These are phyloP conservation scores for Vitis cinerea DNA, from an alignment of 164 flowering plant genomes.

Conservation along the genomic window DNA sequence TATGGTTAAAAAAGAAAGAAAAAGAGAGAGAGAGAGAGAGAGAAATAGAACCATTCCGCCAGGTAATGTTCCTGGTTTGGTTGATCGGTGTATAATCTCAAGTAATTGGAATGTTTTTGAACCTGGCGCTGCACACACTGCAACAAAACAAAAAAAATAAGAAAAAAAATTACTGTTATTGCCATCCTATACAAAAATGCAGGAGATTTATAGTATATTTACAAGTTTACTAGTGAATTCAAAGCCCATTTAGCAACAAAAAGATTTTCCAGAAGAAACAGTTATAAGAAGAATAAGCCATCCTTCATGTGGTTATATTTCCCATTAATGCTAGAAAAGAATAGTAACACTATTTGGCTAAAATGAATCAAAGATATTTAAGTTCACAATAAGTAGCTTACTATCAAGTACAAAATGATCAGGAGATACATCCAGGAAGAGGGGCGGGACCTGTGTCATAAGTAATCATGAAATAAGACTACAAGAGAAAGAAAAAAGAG, in stretches of 20 bases:
- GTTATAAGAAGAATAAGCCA: not conserved
- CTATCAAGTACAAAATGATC: constrained; percentile 91
- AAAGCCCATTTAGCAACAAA: not conserved
- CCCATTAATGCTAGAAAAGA: not conserved
- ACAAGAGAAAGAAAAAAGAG: not conserved
- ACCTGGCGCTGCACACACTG: constrained; percentile 99
- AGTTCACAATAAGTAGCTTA: constrained; percentile 42
- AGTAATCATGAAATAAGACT: not conserved
- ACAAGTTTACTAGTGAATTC: not conserved
- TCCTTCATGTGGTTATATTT: not conserved
- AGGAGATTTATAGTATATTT: not conserved
- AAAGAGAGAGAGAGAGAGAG: not conserved
- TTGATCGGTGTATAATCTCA: constrained; percentile 80
- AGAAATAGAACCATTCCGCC: constrained; percentile 69
- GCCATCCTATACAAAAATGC: not conserved
- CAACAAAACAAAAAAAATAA: constrained; percentile 23
- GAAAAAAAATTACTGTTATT: constrained; percentile 3
- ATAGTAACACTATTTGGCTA: not conserved
- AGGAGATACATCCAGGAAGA: constrained; percentile 82
- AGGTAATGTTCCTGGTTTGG: constrained; percentile 66
- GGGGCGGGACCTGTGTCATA: constrained; percentile 82
- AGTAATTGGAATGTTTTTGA: constrained; percentile 97
- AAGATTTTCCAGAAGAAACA: not conserved
- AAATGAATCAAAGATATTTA: not conserved
- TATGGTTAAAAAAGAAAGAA: not conserved